Conservation (phyloP, 768 basidiomycete species). For the Suillus americanus region DNA sequence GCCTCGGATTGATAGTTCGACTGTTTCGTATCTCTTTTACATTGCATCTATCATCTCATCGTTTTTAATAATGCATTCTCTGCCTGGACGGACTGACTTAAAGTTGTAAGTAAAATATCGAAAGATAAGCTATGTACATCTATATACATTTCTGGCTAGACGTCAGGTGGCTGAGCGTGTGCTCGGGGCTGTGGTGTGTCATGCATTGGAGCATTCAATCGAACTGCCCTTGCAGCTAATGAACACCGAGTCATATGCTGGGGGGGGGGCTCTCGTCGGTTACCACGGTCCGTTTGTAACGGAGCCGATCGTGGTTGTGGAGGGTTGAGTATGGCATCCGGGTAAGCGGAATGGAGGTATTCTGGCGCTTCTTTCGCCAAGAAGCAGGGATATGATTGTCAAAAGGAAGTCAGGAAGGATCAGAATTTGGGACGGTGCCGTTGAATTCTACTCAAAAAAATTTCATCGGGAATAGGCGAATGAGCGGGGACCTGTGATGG, state of each 20-base stretch:
- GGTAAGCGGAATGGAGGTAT: slow-evolving; percentile 4
- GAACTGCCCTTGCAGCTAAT: neutral
- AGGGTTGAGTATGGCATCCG: neutral
- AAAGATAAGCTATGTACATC: slow-evolving; percentile 13
- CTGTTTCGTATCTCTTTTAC: slow-evolving; percentile 16
- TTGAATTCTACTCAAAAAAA: slow-evolving; percentile 25
- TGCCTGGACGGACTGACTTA: slow-evolving; percentile 8
- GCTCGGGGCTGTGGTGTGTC: slow-evolving; percentile 22
- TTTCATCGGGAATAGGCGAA: slow-evolving; percentile 39
- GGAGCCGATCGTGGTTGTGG: neutral
- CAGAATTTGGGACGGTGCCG: slow-evolving; percentile 21
- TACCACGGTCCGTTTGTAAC: neutral
- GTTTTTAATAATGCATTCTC: slow-evolving; percentile 28
- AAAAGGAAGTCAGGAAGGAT: slow-evolving; percentile 7
- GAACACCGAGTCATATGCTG: no score
- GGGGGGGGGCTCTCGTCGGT: neutral
- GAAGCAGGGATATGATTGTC: slow-evolving; percentile 7
- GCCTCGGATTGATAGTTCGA: slow-evolving; percentile 7
- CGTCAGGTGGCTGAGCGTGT: slow-evolving; percentile 12
- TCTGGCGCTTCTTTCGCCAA: slow-evolving; percentile 13
- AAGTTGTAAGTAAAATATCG: slow-evolving; percentile 2
- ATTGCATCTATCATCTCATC: slow-evolving; percentile 30
- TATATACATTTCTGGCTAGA: slow-evolving; percentile 26
- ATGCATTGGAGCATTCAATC: slow-evolving; percentile 2
- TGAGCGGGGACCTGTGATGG: slow-evolving; percentile 37